Conservation (phyloP, 192 early-diverging fungal species). For the Rhizophagus prolifer region DNA sequence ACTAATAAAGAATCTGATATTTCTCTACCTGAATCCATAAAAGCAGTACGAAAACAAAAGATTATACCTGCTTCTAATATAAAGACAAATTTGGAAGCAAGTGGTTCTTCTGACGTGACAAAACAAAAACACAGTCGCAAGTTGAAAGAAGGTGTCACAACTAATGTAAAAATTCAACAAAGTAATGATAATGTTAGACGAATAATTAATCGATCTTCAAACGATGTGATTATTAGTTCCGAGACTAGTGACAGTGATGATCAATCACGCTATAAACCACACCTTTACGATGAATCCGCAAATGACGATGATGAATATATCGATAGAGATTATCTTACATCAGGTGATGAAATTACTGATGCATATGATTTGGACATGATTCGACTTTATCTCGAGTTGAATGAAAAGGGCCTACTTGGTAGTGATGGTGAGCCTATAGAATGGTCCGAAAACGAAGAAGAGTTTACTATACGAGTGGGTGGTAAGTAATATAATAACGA, state of each 20-base stretch:
- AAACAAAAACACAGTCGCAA: background rate
- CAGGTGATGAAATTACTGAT: slow-evolving; percentile 3
- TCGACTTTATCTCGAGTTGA: background rate
- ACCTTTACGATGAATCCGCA: background rate
- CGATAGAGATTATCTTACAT: slow-evolving; percentile 2
- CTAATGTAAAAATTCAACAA: background rate
- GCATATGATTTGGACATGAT: slow-evolving; percentile 13
- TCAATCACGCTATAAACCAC: no score
- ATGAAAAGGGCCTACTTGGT: background rate
- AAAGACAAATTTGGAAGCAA: background rate
- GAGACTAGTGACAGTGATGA: background rate
- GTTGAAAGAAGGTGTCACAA: background rate
- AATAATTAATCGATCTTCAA: background rate
- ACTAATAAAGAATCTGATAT: background rate
- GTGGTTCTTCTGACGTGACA: background rate
- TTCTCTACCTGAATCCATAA: slow-evolving; percentile 5
- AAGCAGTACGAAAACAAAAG: background rate
- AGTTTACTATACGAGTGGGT: slow-evolving; percentile 1
- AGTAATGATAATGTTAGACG: background rate
- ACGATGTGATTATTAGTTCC: background rate
- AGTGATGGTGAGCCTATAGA: slow-evolving; percentile 7
- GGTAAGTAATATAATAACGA: background rate
- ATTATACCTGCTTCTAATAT: background rate
- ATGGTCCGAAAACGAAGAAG: background rate
- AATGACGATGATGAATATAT: background rate